Percentiles rank a stretch among this genome's conserved stretches.
Conservation (phyloP, 1,139 yeast species). For the Kurtzmaniella quercitrusa region DNA sequence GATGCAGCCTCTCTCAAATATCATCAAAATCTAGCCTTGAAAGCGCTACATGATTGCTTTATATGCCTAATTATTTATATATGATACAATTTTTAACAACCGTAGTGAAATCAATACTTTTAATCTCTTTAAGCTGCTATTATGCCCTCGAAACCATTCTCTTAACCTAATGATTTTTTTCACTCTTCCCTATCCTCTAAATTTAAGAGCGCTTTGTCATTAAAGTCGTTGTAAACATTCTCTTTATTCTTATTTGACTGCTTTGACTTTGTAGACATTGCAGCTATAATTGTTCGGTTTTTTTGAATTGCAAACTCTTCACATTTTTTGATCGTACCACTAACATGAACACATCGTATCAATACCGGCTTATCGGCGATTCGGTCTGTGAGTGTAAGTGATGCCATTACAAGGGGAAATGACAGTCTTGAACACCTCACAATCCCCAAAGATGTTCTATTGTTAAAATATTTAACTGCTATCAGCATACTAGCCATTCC, state of each 20-base stretch:
- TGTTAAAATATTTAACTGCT: constrained; percentile 76
- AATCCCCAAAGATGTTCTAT: constrained; percentile 80
- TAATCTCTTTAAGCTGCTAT: too few relatives aligned
- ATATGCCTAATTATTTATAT: background rate
- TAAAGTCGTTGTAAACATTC: background rate
- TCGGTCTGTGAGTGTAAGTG: constrained; percentile 58
- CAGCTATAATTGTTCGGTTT: constrained; percentile 30
- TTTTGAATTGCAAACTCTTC: constrained; percentile 60
- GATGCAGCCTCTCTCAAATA: too few relatives aligned
- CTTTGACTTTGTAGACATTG: constrained; percentile 6
- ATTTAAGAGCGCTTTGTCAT: background rate
- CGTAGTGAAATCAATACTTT: too few relatives aligned
- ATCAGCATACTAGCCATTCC: constrained; percentile 62
- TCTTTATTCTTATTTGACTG: background rate
- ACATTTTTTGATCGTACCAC: constrained; percentile 87
- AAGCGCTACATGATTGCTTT: too few relatives aligned
- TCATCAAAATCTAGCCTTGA: too few relatives aligned
- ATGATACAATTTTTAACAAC: background rate
- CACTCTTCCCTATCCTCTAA: background rate
- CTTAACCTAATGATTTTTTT: background rate
- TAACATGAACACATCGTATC: constrained; percentile 62
- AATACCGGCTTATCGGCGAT: constrained; percentile 53
- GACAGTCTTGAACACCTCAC: constrained; percentile 71
- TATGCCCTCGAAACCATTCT: background rate
- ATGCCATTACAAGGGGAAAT: constrained; percentile 60